Conservation (phyloP, 305 asterid species). For the Solanum hybrid region DNA sequence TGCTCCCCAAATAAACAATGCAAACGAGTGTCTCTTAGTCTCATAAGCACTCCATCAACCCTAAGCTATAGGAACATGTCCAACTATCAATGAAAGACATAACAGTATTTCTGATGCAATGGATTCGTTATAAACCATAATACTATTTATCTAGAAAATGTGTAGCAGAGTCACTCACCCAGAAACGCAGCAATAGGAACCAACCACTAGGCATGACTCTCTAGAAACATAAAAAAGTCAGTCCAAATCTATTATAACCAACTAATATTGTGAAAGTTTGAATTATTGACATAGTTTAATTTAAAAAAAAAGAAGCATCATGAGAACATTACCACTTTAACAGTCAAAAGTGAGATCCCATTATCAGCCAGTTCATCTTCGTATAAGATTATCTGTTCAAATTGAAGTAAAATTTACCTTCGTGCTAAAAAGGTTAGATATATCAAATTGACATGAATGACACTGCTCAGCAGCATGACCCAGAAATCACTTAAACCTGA, state of each 20-base stretch:
- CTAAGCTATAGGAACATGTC: slow-evolving; percentile 50
- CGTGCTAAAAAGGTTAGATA: not conserved
- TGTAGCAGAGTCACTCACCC: slow-evolving; percentile 53
- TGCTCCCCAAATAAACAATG: slow-evolving; percentile 59
- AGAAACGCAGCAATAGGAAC: slow-evolving; percentile 92
- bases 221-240: slow-evolving; percentile 37
- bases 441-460: not conserved
- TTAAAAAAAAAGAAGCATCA: not conserved
- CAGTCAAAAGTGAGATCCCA: slow-evolving; percentile 88
- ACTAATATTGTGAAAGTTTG: not conserved
- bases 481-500: slow-evolving; percentile 8
- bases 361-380: slow-evolving; percentile 97
- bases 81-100: not conserved
- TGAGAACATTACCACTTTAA: slow-evolving; percentile 64
- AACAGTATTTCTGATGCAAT: slow-evolving; percentile 1
- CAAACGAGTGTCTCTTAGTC: slow-evolving; percentile 94
- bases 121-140: not conserved
- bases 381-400: slow-evolving; percentile 65
- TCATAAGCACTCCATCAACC: slow-evolving; percentile 94
- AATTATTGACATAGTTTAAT: not conserved
- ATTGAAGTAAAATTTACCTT: not conserved
- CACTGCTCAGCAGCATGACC: slow-evolving; percentile 5
- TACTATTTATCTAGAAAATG: not conserved
- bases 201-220: slow-evolving; percentile 97
- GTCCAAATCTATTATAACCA: not conserved